A percentile compares a stretch with the other conserved stretches of the same genome.
phyloP scores from a whole-genome alignment of 1,139 yeast species.

The Hansenula sp. region DNA sequence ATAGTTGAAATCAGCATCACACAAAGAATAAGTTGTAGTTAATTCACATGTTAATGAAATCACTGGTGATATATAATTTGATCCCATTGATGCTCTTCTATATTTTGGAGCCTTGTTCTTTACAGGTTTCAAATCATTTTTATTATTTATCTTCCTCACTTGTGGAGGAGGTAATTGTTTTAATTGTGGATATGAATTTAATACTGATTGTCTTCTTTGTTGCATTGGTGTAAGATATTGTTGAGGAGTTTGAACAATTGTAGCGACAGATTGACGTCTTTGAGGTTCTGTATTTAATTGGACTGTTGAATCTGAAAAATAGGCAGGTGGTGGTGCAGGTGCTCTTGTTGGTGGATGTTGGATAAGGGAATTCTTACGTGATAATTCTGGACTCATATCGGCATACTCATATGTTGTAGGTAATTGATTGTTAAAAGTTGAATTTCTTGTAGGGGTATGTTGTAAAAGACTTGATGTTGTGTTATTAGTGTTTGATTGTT shows the following conservation, averaged over 20 bases:
- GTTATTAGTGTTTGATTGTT: not conserved
- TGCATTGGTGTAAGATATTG: constrained; percentile 8
- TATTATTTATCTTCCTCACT: constrained; percentile 38
- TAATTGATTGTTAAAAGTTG: constrained; percentile 17
- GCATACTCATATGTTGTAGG: constrained; percentile 24
- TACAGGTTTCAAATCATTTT: constrained; percentile 59
- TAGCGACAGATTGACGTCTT: constrained; percentile 33
- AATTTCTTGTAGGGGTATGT: constrained; percentile 17
- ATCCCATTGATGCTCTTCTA: constrained; percentile 75
- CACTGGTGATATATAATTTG: constrained; percentile 81
- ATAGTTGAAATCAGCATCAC: constrained; percentile 85
- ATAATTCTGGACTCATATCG: not conserved
- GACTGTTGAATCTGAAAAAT: constrained; percentile 18
- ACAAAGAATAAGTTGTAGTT: constrained; percentile 76
- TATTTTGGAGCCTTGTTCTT: constrained; percentile 65
- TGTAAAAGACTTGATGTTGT: constrained; percentile 7
- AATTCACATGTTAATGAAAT: constrained; percentile 76
- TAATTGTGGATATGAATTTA: constrained; percentile 19
- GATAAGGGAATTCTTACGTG: constrained; percentile 22
- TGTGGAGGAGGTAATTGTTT: constrained; percentile 36
- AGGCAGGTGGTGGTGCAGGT: constrained; percentile 23
- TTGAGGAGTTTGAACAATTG: constrained; percentile 12
- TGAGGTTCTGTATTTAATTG: constrained; percentile 20
- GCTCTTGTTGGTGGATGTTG: constrained; percentile 24
- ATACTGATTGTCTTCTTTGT: constrained; percentile 15